These are phyloP conservation scores for Leccinum huronense DNA, from an alignment of 1,284 basidiomycete genomes.

Conservation along the genomic window DNA sequence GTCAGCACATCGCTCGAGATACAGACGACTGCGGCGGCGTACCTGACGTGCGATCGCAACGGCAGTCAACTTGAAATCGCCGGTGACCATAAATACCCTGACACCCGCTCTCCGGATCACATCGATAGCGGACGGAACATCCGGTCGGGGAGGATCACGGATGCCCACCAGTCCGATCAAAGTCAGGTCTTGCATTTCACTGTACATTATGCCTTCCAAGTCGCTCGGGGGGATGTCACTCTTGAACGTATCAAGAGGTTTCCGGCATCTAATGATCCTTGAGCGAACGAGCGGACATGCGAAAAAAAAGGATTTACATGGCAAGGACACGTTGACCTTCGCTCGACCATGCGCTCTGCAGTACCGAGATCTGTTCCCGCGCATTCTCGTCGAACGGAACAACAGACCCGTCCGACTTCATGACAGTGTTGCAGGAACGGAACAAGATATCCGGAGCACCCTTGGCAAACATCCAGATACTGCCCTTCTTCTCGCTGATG, in stretches of 20 bases:
- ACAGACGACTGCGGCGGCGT: too few species aligned
- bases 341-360: slow-evolving; percentile 55
- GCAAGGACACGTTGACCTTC: slow-evolving; percentile 62
- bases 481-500: slow-evolving; percentile 1
- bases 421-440: slow-evolving; percentile 42
- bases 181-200: slow-evolving; percentile 42
- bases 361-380: slow-evolving; percentile 33
- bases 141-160: slow-evolving; percentile 57
- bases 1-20: background rate
- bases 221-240: slow-evolving; percentile 34
- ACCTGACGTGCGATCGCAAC: slow-evolving; percentile 47
- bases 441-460: slow-evolving; percentile 64
- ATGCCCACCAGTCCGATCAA: slow-evolving; percentile 57
- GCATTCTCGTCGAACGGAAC: slow-evolving; percentile 36
- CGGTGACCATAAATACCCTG: slow-evolving; percentile 56
- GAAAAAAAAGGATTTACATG: slow-evolving; percentile 20
- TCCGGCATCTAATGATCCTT: slow-evolving; percentile 24
- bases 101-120: slow-evolving; percentile 48
- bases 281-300: background rate
- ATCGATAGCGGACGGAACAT: slow-evolving; percentile 47
- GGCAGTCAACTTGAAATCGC: slow-evolving; percentile 48
- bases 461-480: slow-evolving; percentile 46
- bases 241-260: slow-evolving; percentile 33
- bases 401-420: slow-evolving; percentile 39
- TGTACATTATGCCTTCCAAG: slow-evolving; percentile 36